Percentiles rank a stretch among this genome's conserved stretches.
These are phyloP conservation scores for Fusarium nematophilum DNA, from an alignment of 2,329 filamentous ascomycete genomes.

Conservation along the genomic window DNA sequence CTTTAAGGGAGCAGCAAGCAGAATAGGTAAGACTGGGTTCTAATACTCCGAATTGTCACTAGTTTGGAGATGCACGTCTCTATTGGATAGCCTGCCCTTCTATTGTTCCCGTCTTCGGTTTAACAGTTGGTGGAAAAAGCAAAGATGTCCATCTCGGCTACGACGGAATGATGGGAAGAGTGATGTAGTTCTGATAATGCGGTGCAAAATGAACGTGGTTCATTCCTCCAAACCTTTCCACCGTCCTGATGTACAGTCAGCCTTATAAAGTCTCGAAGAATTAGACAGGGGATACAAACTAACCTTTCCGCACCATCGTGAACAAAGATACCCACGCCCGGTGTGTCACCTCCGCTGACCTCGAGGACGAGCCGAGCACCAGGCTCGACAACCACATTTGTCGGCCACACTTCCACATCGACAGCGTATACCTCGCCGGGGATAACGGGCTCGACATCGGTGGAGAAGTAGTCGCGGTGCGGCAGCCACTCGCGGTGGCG, in stretches of 20 bases:
- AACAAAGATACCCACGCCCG: constrained; percentile 66
- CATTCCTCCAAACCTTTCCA: constrained; percentile 52
- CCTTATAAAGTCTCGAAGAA: not conserved
- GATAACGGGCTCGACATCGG: constrained; percentile 64
- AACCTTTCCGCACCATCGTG: constrained; percentile 50
- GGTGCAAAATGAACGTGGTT: constrained; percentile 66
- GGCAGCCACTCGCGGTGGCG: constrained; percentile 65
- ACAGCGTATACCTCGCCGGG: constrained; percentile 66
- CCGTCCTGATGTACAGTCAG: constrained; percentile 8
- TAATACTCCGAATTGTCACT: no score
- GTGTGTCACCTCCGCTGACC: constrained; percentile 65
- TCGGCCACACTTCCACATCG: constrained; percentile 73
- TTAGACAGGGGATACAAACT: not conserved
- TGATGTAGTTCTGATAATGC: constrained; percentile 61
- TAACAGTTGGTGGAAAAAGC: no score
- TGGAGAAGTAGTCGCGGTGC: constrained; percentile 65
- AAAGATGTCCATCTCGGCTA: no score
- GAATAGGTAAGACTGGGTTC: no score
- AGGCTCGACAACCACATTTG: constrained; percentile 61
- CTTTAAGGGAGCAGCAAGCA: no score
- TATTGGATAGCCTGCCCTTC: no score
- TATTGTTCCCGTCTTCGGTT: no score
- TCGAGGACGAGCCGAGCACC: constrained; percentile 65
- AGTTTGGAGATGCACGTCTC: no score
- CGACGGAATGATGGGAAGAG: constrained; percentile 61